These are phyloP conservation scores for Ophiostoma quercus DNA, from an alignment of 2,329 filamentous ascomycete species.

Conservation along the genomic window DNA sequence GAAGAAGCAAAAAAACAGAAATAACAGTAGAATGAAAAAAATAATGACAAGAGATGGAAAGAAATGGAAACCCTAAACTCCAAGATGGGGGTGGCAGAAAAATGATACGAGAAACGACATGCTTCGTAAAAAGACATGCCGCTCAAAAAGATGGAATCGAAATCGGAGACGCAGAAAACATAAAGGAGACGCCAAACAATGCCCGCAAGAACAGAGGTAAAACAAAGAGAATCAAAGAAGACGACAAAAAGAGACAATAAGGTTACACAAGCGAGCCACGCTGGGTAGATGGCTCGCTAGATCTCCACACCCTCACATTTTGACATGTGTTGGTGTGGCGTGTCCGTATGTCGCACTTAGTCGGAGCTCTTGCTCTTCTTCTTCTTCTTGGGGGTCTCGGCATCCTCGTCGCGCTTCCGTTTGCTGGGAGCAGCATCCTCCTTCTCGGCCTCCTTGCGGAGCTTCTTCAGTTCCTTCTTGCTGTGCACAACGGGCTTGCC, in stretches of 20 bases:
- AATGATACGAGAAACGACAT: constrained; percentile 7
- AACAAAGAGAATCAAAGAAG: not conserved
- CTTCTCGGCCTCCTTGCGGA: constrained; percentile 29
- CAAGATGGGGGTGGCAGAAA: constrained; percentile 15
- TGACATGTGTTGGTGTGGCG: not conserved
- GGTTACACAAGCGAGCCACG: not conserved
- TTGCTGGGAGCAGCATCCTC: constrained; percentile 48
- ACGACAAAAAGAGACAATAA: not conserved
- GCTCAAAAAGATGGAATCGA: constrained; percentile 8
- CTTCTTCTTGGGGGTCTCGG: constrained; percentile 53
- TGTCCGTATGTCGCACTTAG: constrained; percentile 12
- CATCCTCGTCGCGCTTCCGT: constrained; percentile 63
- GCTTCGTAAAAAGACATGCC: constrained; percentile 2
- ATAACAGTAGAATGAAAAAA: not conserved
- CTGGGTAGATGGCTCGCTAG: not conserved
- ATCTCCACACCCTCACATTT: not conserved
- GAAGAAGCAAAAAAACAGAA: constrained; percentile 2
- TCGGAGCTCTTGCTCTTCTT: constrained; percentile 38
- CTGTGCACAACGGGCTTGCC: constrained; percentile 61
- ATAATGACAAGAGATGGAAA: not conserved
- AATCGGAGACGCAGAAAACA: not conserved
- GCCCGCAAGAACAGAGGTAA: constrained; percentile 1
- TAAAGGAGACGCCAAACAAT: not conserved
- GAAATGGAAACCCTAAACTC: constrained; percentile 11
- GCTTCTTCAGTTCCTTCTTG: constrained; percentile 42